Evolutionary conservation across 352 stramenopile species (phyloP).

Genomic region (Globisporangium emineosum): DNA sequence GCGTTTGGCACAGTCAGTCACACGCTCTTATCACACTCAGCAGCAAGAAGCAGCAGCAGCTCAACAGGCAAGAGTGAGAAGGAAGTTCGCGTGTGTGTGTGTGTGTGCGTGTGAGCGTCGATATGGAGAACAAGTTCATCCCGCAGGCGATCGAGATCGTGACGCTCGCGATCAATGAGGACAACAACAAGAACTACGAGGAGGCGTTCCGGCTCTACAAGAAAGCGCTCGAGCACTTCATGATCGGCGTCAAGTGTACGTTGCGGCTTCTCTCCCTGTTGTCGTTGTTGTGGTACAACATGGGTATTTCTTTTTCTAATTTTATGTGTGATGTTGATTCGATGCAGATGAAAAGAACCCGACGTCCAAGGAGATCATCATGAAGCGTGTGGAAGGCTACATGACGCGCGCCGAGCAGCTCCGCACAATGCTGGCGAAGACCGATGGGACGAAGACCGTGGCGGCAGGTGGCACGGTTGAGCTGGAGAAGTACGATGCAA

Average conservation of each 20-base stretch:
- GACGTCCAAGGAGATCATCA: slow-evolving; percentile 88
- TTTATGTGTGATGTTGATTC: background rate
- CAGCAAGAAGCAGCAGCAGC: background rate
- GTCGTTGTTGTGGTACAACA: background rate
- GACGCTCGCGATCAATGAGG: slow-evolving; percentile 81
- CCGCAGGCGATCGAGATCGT: slow-evolving; percentile 90
- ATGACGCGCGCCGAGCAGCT: slow-evolving; percentile 89
- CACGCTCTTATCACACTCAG: background rate
- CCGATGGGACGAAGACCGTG: slow-evolving; percentile 50
- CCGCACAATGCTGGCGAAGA: slow-evolving; percentile 75
- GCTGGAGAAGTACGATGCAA: slow-evolving; percentile 60
- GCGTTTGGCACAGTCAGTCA: background rate
- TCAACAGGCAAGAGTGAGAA: background rate
- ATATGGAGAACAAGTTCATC: slow-evolving; percentile 92
- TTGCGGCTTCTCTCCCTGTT: slow-evolving; percentile 6
- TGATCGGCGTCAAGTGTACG: slow-evolving; percentile 87
- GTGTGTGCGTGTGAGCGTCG: background rate
- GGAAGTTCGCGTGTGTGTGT: background rate
- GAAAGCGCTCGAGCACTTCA: slow-evolving; percentile 88
- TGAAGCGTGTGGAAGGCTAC: slow-evolving; percentile 89
- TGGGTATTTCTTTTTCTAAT: background rate
- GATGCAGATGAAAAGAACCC: slow-evolving; percentile 88
- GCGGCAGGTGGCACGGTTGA: slow-evolving; percentile 52
- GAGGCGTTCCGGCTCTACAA: slow-evolving; percentile 86
- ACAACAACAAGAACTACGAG: slow-evolving; percentile 89